Base-by-base conservation (phyloP, 805 yeast species). In the Aciculoconidium aculeatum region DNA sequence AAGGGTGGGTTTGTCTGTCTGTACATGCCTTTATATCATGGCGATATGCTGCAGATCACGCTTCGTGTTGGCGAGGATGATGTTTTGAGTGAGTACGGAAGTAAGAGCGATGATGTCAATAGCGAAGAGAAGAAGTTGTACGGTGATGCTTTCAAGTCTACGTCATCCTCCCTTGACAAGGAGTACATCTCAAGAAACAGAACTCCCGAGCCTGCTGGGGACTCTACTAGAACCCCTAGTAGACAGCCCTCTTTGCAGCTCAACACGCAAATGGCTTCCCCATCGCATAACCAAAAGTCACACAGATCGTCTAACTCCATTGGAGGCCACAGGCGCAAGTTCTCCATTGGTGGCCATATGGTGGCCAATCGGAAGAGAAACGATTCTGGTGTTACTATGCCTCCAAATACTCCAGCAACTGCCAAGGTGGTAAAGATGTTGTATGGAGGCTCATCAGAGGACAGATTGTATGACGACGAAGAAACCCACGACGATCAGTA, bases 1-100 rank as follows among this genome's bases (percentile, higher is more conserved):
- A 81, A 81, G 48, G 96, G 97, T 35, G 97, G 96, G 0, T 88
- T 90, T 53, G 72, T 85, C 14, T 88, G 97, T 61, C 69, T 76
- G 7, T 87, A 82, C 47, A 62, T 72, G 19, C 70, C 80, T 23
- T 72, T 77, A 3, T 62, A 65, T 33, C 39, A 55, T 31, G 25
- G 35, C 4, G 30, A 37, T 8, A 17, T 15, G 11, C 27, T 25
- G 28, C 28, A 32, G 17, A 19, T 25, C 15, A 31, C 34, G 5
- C 20, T 31, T 13, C 22, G 23, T 16, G 30, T 11, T 8, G 25
- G 23, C 15, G 30, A 27, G n/a, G 27, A 22, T 20, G 34, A 31
- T n/a, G 18, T 31, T 12, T 31, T 31, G 34, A 31, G 34, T 15
- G 34, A 31, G 21, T 31, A 31, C 34, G 30, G 25, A 23, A 11